Conservation (phyloP, 805 yeast genomes). For the Nakazawaea peltata region DNA sequence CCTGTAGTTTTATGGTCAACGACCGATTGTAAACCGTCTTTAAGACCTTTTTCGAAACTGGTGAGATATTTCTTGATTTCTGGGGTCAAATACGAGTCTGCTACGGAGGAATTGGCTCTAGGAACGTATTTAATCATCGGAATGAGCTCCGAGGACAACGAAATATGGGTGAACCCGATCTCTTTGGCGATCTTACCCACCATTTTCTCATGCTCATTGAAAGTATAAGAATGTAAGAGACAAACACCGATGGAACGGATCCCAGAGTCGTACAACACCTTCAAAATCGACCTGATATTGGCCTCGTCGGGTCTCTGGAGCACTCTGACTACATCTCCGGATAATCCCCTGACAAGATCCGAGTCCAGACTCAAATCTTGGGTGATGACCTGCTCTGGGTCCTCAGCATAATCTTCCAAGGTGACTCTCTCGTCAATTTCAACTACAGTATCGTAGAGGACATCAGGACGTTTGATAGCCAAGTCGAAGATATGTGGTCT, state of each 20-base stretch:
- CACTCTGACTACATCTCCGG: conserved; percentile 62
- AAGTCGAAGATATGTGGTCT: conserved; percentile 87
- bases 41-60: conserved; percentile 55
- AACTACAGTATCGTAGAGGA: conserved; percentile 64
- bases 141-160: conserved; percentile 58
- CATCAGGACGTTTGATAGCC: conserved; percentile 62
- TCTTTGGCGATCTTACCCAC: conserved; percentile 53
- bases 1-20: conserved; percentile 29
- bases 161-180: conserved; percentile 62
- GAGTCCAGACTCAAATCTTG: conserved; percentile 9
- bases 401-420: conserved; percentile 71
- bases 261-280: conserved; percentile 43
- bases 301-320: conserved; percentile 40
- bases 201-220: conserved; percentile 55
- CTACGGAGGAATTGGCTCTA: conserved; percentile 70
- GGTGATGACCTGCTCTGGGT: conserved; percentile 34
- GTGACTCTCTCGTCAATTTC: conserved; percentile 92
- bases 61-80: conserved; percentile 58
- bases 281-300: conserved; percentile 33
- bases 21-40: conserved; percentile 34
- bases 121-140: conserved; percentile 77
- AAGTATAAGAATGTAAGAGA: conserved; percentile 66
- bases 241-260: conserved; percentile 66
- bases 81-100: conserved; percentile 81
- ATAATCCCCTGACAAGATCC: conserved; percentile 43